Evolutionary conservation across 2,329 filamentous ascomycete genomes (phyloP).

Genomic region (Didymella segeticola): DNA sequence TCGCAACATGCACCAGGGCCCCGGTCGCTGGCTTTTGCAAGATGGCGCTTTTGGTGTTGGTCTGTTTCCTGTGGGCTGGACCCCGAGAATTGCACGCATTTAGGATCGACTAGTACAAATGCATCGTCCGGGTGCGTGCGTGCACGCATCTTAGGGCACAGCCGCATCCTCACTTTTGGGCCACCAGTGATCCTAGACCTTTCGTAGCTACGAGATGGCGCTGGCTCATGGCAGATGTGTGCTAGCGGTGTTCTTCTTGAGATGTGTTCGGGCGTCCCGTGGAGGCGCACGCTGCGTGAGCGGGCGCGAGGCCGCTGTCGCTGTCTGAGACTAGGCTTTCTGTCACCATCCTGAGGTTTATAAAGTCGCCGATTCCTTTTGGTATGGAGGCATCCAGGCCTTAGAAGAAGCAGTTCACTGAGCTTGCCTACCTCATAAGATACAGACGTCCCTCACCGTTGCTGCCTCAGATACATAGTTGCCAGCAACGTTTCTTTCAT

Average conservation of each 20-base stretch:
- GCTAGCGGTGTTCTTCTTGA: not conserved
- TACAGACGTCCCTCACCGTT: not conserved
- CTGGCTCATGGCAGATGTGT: conserved; percentile 7
- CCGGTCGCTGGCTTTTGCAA: conserved; percentile 5
- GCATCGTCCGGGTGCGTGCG: conserved; percentile 5
- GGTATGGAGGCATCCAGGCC: not conserved
- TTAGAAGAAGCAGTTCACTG: not conserved
- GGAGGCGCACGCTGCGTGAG: conserved; percentile 5
- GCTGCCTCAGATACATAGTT: not conserved
- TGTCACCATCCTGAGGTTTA: conserved; percentile 13
- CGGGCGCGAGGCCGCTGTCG: conserved; percentile 10
- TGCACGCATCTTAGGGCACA: conserved; percentile 12
- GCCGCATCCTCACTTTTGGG: conserved; percentile 8
- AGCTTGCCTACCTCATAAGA: not conserved
- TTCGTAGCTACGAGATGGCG: conserved; percentile 6
- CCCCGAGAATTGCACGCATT: conserved; percentile 3
- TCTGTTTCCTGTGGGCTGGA: conserved; percentile 6
- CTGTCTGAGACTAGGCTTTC: conserved; percentile 13
- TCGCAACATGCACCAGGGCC: conserved; percentile 2
- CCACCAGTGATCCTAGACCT: conserved; percentile 1
- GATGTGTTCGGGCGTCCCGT: not conserved
- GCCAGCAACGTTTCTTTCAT: not conserved
- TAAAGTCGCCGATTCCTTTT: conserved; percentile 10
- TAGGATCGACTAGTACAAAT: conserved; percentile 5
- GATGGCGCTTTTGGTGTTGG: conserved; percentile 6